Base-by-base conservation (phyloP, 2,329 filamentous ascomycete species). In the Bretziella fagacearum region DNA sequence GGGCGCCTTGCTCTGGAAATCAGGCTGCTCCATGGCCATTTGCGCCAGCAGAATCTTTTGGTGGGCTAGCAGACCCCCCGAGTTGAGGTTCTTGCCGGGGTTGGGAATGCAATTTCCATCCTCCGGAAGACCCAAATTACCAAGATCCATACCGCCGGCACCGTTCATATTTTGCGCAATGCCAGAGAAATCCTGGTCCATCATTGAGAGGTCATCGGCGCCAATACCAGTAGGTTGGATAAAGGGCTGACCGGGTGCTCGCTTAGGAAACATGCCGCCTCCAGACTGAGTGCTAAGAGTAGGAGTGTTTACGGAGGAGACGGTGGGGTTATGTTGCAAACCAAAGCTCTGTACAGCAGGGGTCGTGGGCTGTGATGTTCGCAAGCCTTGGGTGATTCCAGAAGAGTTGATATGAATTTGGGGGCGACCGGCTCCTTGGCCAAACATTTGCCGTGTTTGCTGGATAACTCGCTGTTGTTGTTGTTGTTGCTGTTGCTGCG, bases 231-330 rank as follows among this genome's bases (percentile, higher is more conserved):
- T 20, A 41, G 53, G 17, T 15, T 47, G 45, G 33, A 51, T 37
- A n/a, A 51, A 51, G 6, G 39, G 32, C 5, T 43, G 26, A 18
- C 49, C 49, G 13, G 49, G 36, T 70, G 49, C 65, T 59, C 45
- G 64, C 76, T 54, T 69, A 69, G 51, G 68, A 72, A 35, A 75
- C 71, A 29, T 82, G 75, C 55, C 85, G 80, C 47, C 27, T 17
- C 73, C 70, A 27, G 83, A 79, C 53, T 86, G 80, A 1, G 84
- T 84, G 51, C 81, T 82, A 49, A 96, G 71, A 0, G 87, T 93
- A 0, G 89, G 89, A 0, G 89, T 96, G 61, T 95, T 96, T 47
- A 95, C 89, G 3, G 87, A 95, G 2, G 91, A 98, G 15, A 96
- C 89, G 1, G 87, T 95, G 13, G 89, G 89, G 60, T 95, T 95